Evolutionary conservation across 257 asterid genomes (phyloP), one percentile per base, ranked within the genome.

Genomic region (Jacaranda mimosifolia): DNA sequence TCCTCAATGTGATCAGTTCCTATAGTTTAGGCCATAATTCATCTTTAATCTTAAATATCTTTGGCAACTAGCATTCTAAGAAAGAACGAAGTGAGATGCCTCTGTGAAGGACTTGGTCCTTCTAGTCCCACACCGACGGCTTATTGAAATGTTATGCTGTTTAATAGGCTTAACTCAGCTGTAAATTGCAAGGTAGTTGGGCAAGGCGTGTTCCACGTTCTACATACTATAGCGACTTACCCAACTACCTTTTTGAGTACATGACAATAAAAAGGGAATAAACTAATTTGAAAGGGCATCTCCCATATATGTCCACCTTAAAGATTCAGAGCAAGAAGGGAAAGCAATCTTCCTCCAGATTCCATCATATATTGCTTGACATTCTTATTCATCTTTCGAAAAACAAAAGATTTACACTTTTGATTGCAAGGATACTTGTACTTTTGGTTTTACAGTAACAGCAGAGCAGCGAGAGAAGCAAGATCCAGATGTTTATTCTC

Each of bases 61-160:
- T 32, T 0, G 48, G 69, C 21, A 39, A 63, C 69, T 5, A 63
- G 26, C 69, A 63, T 12, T 36, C 35, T 32, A 62, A 36, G 10
- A 58, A 58, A 35, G 10, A 63, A 38, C 6, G 7, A 63, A 14
- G 26, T 4, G 49, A 38, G 69, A 7, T 65, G 70, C 53, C 35
- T 39, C 14, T 13, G 15, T 60, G 19, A 35, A 21, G n/a, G 40
- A 32, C n/a, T 32, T 59, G 26, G 40, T 32, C 7, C n/a, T 35
- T 35, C 42, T 13, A 21, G 26, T 72, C 67, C 76, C 76, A 72
- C 76, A 72, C n/a, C 42, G 76, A 39, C 21, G 1, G 5, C 4
- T 19, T 19, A 72, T 10, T 0, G 55, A 49, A 55, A 12, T 43
- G 21, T 39, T 17, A 40, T 17, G 21, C 7, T 56, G 6, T 56